A percentile compares a stretch with the other conserved stretches of the same genome.
phyloP scores from a whole-genome alignment of 139 green algal species.

The Mychonastes homosphaera region DNA sequence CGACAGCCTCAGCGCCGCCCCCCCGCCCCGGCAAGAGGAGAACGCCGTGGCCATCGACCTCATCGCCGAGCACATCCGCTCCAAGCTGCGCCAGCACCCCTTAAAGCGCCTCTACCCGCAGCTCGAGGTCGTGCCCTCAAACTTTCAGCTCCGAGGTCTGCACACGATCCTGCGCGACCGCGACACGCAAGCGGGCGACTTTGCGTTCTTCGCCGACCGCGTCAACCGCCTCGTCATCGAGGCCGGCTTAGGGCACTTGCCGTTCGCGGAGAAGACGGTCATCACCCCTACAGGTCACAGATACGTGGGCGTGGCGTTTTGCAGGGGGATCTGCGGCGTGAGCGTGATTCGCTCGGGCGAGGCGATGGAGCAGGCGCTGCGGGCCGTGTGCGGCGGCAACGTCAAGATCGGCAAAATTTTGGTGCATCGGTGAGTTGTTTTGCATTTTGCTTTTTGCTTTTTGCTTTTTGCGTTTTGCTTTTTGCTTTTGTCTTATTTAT shows the following conservation, averaged over 20 bases:
- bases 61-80: slow-evolving; percentile 92
- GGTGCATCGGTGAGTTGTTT: slow-evolving; percentile 56
- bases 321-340: slow-evolving; percentile 86
- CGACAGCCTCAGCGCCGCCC: too few species aligned
- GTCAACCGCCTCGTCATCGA: slow-evolving; percentile 62
- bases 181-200: slow-evolving; percentile 72
- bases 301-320: slow-evolving; percentile 95
- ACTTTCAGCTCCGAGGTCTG: slow-evolving; percentile 83
- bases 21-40: too few species aligned
- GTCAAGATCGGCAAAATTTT: slow-evolving; percentile 99
- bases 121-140: slow-evolving; percentile 80
- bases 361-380: slow-evolving; percentile 92
- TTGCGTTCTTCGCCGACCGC: slow-evolving; percentile 81
- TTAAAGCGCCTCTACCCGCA: slow-evolving; percentile 85
- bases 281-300: slow-evolving; percentile 71
- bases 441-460: too few species aligned
- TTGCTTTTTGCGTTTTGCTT: too few species aligned
- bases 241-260: slow-evolving; percentile 81
- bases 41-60: slow-evolving; percentile 93
- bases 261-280: slow-evolving; percentile 82
- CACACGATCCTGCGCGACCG: slow-evolving; percentile 93
- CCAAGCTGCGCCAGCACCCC: slow-evolving; percentile 88
- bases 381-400: slow-evolving; percentile 93
- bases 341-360: slow-evolving; percentile 88
- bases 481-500: too few species aligned